Percentiles rank a stretch among this genome's conserved stretches.
phyloP scores from a whole-genome alignment of 768 basidiomycete genomes.

The Calocybe gangraenosa region DNA sequence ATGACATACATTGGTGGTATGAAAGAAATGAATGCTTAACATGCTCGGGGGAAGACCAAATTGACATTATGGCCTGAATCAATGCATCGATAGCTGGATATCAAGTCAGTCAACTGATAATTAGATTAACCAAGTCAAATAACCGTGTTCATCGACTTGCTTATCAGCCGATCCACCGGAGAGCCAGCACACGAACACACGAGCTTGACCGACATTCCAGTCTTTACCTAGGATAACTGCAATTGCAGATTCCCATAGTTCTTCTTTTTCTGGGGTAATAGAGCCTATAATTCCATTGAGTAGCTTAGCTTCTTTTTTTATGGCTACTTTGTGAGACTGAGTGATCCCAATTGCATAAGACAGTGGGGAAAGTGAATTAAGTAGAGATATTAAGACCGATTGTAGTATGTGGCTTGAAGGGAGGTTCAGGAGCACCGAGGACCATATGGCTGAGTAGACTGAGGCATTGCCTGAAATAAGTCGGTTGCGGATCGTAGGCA shows the following conservation, averaged over 20 bases:
- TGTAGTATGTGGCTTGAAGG: constrained; percentile 51
- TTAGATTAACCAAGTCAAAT: background rate
- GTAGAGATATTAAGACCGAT: constrained; percentile 55
- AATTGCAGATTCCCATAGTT: constrained; percentile 47
- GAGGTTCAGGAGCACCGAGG: constrained; percentile 37
- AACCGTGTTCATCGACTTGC: constrained; percentile 27
- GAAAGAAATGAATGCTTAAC: constrained; percentile 75
- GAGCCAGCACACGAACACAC: constrained; percentile 70
- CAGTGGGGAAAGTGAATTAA: constrained; percentile 41
- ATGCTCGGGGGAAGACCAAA: constrained; percentile 77
- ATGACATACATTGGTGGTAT: constrained; percentile 62
- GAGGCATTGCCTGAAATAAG: constrained; percentile 21
- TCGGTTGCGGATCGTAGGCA: constrained; percentile 44
- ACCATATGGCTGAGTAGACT: constrained; percentile 50
- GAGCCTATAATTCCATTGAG: constrained; percentile 52
- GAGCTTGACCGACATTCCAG: constrained; percentile 57
- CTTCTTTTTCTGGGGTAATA: constrained; percentile 34
- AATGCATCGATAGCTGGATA: constrained; percentile 42
- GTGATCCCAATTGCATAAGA: constrained; percentile 24
- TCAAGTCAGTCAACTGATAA: background rate
- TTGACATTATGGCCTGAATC: constrained; percentile 45
- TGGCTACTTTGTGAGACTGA: constrained; percentile 30
- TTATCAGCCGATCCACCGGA: constrained; percentile 33
- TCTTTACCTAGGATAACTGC: constrained; percentile 50
- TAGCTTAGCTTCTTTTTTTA: constrained; percentile 53